Conservation (phyloP, 129 eudicot species). For the Chrysanthemum makinoi region DNA sequence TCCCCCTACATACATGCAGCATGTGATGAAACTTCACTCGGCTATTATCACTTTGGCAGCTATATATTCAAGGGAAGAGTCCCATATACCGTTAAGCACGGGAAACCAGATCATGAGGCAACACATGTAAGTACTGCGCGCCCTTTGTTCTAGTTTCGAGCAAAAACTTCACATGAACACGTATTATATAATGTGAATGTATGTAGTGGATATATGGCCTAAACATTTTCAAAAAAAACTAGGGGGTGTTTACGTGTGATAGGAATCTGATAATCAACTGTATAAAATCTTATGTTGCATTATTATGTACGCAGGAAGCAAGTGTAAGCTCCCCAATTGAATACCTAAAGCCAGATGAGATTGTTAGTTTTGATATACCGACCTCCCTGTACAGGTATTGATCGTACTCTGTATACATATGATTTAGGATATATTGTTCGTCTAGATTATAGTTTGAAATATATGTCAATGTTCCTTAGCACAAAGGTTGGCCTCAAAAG, state of each 20-base stretch:
- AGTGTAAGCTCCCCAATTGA: constrained; percentile 53
- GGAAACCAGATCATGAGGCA: constrained; percentile 94
- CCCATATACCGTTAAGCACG: constrained; percentile 82
- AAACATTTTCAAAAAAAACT: background rate
- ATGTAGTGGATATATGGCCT: background rate
- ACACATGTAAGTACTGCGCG: constrained; percentile 51
- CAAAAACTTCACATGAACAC: background rate
- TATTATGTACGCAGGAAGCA: constrained; percentile 62
- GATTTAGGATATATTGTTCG: background rate
- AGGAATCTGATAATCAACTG: too few species aligned
- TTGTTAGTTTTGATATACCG: constrained; percentile 78
- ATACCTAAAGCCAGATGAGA: constrained; percentile 93
- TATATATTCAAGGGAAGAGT: constrained; percentile 76
- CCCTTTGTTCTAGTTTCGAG: background rate
- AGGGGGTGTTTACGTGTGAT: too few species aligned
- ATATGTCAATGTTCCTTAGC: too few species aligned
- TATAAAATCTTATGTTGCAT: too few species aligned
- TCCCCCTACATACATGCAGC: constrained; percentile 9
- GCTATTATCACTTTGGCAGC: constrained; percentile 41
- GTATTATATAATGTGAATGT: background rate
- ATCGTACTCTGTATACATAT: background rate
- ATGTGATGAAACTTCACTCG: constrained; percentile 22
- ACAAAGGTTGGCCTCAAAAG: background rate
- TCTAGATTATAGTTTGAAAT: background rate
- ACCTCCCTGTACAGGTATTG: constrained; percentile 84